A percentile compares a stretch with the other conserved stretches of the same genome.
Conservation (phyloP, 2,329 filamentous ascomycete species). For the Alternaria conjuncta region DNA sequence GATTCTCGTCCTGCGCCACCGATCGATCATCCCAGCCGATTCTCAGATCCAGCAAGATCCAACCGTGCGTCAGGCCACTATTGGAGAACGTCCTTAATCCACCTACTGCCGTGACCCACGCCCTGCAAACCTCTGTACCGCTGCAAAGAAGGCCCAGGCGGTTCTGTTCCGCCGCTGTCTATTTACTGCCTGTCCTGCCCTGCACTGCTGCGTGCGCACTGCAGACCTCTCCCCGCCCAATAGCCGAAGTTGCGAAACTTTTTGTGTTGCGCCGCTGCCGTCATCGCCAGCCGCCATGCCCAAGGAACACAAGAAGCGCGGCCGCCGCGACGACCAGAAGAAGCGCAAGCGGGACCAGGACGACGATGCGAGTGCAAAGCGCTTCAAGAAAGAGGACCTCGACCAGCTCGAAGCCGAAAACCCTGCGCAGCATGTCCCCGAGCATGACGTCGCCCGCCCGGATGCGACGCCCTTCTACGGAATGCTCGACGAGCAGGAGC, state of each 20-base stretch:
- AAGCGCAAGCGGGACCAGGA: conserved; percentile 54
- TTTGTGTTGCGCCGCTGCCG: conserved; percentile 20
- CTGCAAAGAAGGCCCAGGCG: background rate
- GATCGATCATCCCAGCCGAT: conserved; percentile 9
- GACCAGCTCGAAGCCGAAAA: conserved; percentile 20
- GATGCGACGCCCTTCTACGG: conserved; percentile 84
- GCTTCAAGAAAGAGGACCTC: conserved; percentile 33
- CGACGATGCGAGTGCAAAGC: conserved; percentile 47
- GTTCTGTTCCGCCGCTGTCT: background rate
- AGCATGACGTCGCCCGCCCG: conserved; percentile 38
- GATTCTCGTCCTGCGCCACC: conserved; percentile 4
- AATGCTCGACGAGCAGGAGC: conserved; percentile 88
- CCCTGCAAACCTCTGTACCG: conserved; percentile 11
- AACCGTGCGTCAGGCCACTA: conserved; percentile 14
- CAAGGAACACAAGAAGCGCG: conserved; percentile 64
- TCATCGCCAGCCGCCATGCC: conserved; percentile 58
- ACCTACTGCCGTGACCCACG: conserved; percentile 13
- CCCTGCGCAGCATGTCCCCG: conserved; percentile 30
- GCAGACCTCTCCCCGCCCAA: background rate
- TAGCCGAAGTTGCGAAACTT: conserved; percentile 23
- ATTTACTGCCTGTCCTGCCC: background rate
- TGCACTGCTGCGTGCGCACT: background rate
- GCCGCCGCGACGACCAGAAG: conserved; percentile 58
- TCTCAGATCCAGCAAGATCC: background rate
- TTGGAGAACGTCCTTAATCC: conserved; percentile 14